phyloP scores from a whole-genome alignment of 2,329 filamentous ascomycete species.

The Colletotrichum tropicicola region DNA sequence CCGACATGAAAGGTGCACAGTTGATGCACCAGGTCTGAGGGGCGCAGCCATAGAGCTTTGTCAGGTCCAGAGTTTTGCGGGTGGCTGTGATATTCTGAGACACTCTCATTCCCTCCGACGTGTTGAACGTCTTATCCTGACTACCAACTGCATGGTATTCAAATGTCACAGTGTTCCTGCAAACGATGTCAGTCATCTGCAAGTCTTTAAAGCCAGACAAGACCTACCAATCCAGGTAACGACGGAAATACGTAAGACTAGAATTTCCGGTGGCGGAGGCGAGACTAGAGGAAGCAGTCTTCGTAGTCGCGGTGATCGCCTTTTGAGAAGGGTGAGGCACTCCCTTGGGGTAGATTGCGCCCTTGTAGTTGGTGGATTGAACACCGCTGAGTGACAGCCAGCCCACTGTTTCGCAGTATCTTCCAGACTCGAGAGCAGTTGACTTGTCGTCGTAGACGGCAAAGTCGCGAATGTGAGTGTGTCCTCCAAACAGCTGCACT shows the following conservation, averaged over 20 bases:
- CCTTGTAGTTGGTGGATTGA: conserved; percentile 49
- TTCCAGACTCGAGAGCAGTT: conserved; percentile 69
- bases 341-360: conserved; percentile 44
- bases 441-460: conserved; percentile 69
- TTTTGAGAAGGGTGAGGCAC: conserved; percentile 50
- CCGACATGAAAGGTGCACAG: conserved; percentile 59
- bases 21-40: conserved; percentile 67
- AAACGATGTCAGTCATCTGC: background rate
- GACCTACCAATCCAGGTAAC: conserved; percentile 76
- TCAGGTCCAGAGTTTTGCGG: conserved; percentile 63
- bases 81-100: conserved; percentile 58
- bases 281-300: background rate
- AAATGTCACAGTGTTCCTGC: conserved; percentile 50
- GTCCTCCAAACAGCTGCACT: conserved; percentile 72
- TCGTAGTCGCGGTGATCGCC: conserved; percentile 33
- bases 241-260: conserved; percentile 59
- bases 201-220: conserved; percentile 40
- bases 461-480: conserved; percentile 73
- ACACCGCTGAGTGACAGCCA: conserved; percentile 73
- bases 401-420: conserved; percentile 75
- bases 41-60: conserved; percentile 66
- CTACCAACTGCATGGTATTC: conserved; percentile 67
- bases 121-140: conserved; percentile 40
- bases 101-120: conserved; percentile 49
- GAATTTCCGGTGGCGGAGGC: conserved; percentile 37